Percentiles rank a stretch among this genome's conserved stretches.
Conservation (phyloP, 2,329 filamentous ascomycete genomes). For the Exophiala aquamarina region DNA sequence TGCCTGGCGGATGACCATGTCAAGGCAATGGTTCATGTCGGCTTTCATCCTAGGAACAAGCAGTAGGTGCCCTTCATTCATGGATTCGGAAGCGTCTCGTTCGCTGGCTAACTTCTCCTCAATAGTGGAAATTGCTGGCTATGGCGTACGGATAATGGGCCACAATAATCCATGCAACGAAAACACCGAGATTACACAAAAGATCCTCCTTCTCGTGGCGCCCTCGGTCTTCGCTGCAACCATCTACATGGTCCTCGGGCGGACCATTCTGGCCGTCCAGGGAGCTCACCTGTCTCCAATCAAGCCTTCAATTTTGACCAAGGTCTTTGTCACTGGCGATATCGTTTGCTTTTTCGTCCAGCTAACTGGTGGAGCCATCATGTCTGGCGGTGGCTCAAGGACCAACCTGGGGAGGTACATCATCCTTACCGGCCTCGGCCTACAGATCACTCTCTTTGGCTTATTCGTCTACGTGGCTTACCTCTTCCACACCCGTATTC, state of each 20-base stretch:
- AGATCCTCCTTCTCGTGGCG: slow-evolving; percentile 39
- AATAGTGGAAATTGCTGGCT: slow-evolving; percentile 31
- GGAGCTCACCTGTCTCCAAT: slow-evolving; percentile 38
- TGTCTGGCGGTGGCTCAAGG: neutral
- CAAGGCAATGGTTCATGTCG: slow-evolving; percentile 32
- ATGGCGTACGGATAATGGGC: slow-evolving; percentile 36
- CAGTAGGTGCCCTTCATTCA: too few relatives aligned
- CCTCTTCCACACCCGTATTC: slow-evolving; percentile 50
- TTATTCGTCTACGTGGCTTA: slow-evolving; percentile 53
- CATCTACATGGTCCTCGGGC: slow-evolving; percentile 41
- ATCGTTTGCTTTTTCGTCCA: slow-evolving; percentile 35
- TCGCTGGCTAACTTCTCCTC: too few relatives aligned
- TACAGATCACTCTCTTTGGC: slow-evolving; percentile 59
- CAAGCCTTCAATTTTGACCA: slow-evolving; percentile 35
- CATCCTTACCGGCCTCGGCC: slow-evolving; percentile 54
- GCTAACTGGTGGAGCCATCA: slow-evolving; percentile 24
- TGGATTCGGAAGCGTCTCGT: too few relatives aligned
- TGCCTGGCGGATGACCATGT: slow-evolving; percentile 31
- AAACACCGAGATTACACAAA: slow-evolving; percentile 36
- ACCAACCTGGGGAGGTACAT: slow-evolving; percentile 3
- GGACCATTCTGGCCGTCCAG: slow-evolving; percentile 37
- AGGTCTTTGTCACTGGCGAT: slow-evolving; percentile 36
- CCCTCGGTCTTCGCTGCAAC: slow-evolving; percentile 41
- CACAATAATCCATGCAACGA: slow-evolving; percentile 30
- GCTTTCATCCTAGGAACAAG: slow-evolving; percentile 38